Percentiles rank a stretch among this genome's conserved stretches.
phyloP scores from a whole-genome alignment of 2,329 filamentous ascomycete species.

The Colletotrichum filicis region DNA sequence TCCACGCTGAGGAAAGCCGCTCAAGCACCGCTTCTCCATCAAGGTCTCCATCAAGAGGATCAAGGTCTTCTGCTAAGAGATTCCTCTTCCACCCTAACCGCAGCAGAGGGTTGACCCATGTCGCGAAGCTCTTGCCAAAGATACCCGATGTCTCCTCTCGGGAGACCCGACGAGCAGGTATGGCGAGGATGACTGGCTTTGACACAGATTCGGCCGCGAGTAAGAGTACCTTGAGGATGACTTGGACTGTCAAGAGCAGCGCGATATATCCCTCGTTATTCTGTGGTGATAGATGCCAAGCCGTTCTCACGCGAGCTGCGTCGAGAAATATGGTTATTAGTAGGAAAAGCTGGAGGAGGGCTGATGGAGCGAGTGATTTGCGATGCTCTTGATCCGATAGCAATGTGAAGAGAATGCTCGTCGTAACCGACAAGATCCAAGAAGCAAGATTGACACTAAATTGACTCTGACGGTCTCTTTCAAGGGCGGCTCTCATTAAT shows the following conservation, averaged over 20 bases:
- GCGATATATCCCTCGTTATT: neutral
- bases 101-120: slow-evolving; percentile 18
- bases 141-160: slow-evolving; percentile 9
- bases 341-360: slow-evolving; percentile 6
- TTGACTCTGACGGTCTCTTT: neutral
- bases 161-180: neutral
- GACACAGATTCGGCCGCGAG: neutral
- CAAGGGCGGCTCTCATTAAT: neutral
- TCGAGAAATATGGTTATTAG: neutral
- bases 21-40: neutral
- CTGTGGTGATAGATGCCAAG: neutral
- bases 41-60: slow-evolving; percentile 8
- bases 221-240: neutral
- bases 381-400: neutral
- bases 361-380: slow-evolving; percentile 2
- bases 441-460: neutral
- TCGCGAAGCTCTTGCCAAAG: slow-evolving; percentile 7
- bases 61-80: slow-evolving; percentile 2
- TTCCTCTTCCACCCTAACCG: slow-evolving; percentile 4
- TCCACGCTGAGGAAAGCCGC: slow-evolving; percentile 4
- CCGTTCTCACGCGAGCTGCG: neutral
- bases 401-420: neutral
- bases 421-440: neutral
- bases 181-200: neutral
- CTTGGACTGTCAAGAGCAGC: neutral